These are phyloP conservation scores for Rhododendron mucronatum DNA, from an alignment of 148 eudicot genomes.

Conservation along the genomic window DNA sequence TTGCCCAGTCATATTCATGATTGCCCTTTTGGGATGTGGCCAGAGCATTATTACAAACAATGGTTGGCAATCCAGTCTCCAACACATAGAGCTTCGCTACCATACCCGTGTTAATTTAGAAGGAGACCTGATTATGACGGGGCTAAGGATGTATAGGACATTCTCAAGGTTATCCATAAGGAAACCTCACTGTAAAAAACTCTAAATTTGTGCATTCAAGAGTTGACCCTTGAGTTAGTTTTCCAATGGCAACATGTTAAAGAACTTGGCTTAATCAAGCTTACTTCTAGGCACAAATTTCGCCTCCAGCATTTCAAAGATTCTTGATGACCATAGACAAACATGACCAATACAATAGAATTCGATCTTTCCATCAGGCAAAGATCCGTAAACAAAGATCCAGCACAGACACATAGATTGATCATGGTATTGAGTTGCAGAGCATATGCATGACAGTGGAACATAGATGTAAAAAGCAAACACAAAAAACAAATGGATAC, in stretches of 20 bases:
- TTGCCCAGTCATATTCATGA: neutral
- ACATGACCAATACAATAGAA: too few relatives aligned
- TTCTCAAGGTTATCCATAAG: neutral
- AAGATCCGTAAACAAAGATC: too few relatives aligned
- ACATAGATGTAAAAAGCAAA: too few relatives aligned
- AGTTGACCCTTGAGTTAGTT: neutral
- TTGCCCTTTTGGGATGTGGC: neutral
- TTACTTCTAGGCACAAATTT: too few relatives aligned
- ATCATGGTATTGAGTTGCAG: too few relatives aligned
- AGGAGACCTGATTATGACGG: neutral
- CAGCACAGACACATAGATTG: too few relatives aligned
- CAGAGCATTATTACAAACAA: neutral
- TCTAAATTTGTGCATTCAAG: neutral
- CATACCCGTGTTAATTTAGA: neutral
- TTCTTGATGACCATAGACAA: too few relatives aligned
- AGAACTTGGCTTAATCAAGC: too few relatives aligned
- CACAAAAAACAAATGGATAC: too few relatives aligned
- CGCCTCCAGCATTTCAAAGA: too few relatives aligned
- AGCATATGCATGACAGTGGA: too few relatives aligned
- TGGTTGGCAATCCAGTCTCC: neutral
- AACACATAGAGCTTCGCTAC: neutral
- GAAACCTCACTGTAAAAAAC: neutral
- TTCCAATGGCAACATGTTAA: neutral
- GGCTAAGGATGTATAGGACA: neutral
- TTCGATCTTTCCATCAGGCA: too few relatives aligned